phyloP scores from a whole-genome alignment of 805 yeast genomes.

The Kregervanrija pseudodelftensis region DNA sequence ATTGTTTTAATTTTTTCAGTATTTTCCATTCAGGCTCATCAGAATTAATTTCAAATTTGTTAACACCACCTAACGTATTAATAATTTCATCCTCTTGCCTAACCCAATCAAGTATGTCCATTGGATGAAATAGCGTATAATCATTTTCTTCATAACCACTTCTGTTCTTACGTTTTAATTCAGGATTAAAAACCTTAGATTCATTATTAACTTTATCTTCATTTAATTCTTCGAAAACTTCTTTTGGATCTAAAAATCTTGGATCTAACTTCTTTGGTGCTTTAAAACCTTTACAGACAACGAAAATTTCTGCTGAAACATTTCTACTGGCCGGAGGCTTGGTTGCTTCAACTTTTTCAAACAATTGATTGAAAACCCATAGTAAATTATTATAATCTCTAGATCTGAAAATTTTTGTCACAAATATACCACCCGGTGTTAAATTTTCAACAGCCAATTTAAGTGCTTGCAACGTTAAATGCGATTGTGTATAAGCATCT shows the following conservation, averaged over 20 bases:
- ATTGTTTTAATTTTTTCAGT: conserved; percentile 63
- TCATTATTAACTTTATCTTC: conserved; percentile 73
- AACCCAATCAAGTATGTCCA: conserved; percentile 75
- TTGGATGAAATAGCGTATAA: conserved; percentile 59
- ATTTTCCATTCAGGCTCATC: conserved; percentile 66
- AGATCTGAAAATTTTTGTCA: conserved; percentile 96
- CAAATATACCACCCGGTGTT: conserved; percentile 87
- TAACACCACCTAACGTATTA: conserved; percentile 66
- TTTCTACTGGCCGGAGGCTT: conserved; percentile 99
- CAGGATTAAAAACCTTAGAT: conserved; percentile 92
- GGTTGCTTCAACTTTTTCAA: conserved; percentile 96
- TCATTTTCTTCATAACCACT: conserved; percentile 97
- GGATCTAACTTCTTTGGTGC: conserved; percentile 96
- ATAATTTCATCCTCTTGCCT: conserved; percentile 72
- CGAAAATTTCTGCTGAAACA: conserved; percentile 98
- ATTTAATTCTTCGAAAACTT: conserved; percentile 88
- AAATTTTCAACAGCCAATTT: conserved; percentile 92
- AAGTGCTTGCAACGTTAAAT: conserved; percentile 87
- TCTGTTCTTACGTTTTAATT: conserved; percentile 81
- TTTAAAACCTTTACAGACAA: conserved; percentile 90
- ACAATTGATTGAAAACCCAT: conserved; percentile 96
- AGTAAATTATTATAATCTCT: conserved; percentile 93
- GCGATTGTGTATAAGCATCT: conserved; percentile 98
- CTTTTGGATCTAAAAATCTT: conserved; percentile 80
- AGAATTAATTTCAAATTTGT: conserved; percentile 55